Conservation (phyloP, 192 early-diverging fungal genomes). For the Allomyces macrogynus region DNA sequence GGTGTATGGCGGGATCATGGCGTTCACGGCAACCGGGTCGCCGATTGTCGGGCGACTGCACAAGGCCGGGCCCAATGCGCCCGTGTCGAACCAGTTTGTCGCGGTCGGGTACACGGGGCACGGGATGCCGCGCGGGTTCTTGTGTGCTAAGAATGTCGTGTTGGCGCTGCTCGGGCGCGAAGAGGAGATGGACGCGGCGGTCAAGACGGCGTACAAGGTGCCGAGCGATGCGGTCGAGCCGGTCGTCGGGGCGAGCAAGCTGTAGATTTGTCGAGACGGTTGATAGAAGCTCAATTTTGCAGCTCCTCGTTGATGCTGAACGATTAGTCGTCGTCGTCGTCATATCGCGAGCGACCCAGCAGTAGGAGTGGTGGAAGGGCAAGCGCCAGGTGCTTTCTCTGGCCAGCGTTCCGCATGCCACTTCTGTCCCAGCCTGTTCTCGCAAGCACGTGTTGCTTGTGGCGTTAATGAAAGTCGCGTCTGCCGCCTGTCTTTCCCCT, state of each 20-base stretch:
- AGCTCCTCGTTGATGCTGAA: too few species aligned
- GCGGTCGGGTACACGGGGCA: slow-evolving; percentile 21
- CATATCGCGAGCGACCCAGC: too few species aligned
- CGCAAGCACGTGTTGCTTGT: too few species aligned
- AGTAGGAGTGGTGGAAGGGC: too few species aligned
- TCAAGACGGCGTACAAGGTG: not conserved
- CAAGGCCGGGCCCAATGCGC: not conserved
- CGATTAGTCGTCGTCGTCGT: too few species aligned
- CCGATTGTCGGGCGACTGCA: slow-evolving; percentile 19
- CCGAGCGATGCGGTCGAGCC: not conserved
- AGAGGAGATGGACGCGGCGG: not conserved
- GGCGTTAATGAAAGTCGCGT: too few species aligned
- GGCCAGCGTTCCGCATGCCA: too few species aligned
- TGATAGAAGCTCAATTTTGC: too few species aligned
- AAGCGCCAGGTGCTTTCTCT: too few species aligned
- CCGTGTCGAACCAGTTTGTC: slow-evolving; percentile 7
- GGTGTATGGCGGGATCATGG: slow-evolving; percentile 32
- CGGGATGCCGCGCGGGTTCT: slow-evolving; percentile 25
- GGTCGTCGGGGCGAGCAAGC: not conserved
- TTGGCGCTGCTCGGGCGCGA: not conserved
- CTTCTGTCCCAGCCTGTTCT: too few species aligned
- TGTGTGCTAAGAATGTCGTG: not conserved
- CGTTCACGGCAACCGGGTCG: slow-evolving; percentile 12
- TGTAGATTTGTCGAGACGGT: too few species aligned
- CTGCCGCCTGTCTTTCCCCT: too few species aligned